Evolutionary conservation across 2,329 filamentous ascomycete species (phyloP), one percentile per base, ranked within the genome.

Genomic region (Xylogone sp.): DNA sequence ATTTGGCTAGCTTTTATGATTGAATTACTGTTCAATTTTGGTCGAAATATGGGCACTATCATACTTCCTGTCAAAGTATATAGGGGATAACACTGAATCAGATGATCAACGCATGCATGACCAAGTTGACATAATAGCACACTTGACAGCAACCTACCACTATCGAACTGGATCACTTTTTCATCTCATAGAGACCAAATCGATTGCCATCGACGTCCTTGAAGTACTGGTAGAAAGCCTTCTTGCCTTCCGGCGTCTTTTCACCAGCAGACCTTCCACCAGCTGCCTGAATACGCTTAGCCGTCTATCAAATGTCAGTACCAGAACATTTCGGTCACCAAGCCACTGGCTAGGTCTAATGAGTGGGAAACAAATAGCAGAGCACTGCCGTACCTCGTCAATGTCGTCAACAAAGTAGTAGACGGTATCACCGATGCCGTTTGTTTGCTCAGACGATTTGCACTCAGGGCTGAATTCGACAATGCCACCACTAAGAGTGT

Each of bases 141-240:
- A 6, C 24, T 10, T 6, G 5, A 6, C 5, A 27, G 24, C 24
- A 5, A 27, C 10, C 24, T 27, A 10, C 24, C 5, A 10, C 24
- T 10, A 27, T 10, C 10, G 10, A 27, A 39, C 8, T 16, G 4
- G n/a, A 18, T 16, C n/a, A 39, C 13, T 39, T 39, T 16, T 39
- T 39, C 19, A 44, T 39, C 45, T 54, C 53, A 45, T 54, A 54
- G 16, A 54, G 18, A 2, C 53, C 53, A 24, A 54, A 54, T 12
- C 49, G 43, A 42, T 58, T 56, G 2, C 54, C 52, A 20, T 51
- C 54, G n/a, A 54, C 20, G 43, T 56, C 52, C 19, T 42, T 22
- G 42, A 54, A 56, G 42, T 48, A 51, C 49, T 52, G 53, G n/a
- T 50, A 54, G 20, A 21, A 52, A 12, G 52, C 54, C 31, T 50